phyloP scores from a whole-genome alignment of 768 basidiomycete species.

The Hortiboletus flavorubellus region DNA sequence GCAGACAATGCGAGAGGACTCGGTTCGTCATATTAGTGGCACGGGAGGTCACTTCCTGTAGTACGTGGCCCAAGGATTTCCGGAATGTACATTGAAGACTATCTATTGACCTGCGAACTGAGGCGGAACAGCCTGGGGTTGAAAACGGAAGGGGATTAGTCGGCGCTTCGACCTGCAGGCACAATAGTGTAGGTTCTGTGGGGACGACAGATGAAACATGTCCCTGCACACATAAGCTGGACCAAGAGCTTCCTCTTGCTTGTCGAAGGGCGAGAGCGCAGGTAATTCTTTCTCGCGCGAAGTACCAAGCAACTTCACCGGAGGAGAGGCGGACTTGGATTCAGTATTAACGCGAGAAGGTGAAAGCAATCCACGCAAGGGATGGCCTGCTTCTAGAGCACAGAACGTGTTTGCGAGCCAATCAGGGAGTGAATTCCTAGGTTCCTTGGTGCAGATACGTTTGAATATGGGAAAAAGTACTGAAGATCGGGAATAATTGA shows the following conservation, averaged over 20 bases:
- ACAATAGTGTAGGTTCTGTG: background rate
- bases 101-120: constrained; percentile 1
- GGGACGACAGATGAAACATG: background rate
- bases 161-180: background rate
- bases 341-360: constrained; percentile 13
- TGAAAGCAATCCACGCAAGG: constrained; percentile 32
- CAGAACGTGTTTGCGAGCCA: constrained; percentile 58
- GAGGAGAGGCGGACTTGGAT: background rate
- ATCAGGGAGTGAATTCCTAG: constrained; percentile 40
- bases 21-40: constrained; percentile 7
- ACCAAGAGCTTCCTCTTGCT: background rate
- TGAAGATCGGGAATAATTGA: constrained; percentile 10
- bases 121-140: constrained; percentile 22
- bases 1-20: constrained; percentile 2
- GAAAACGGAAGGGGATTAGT: constrained; percentile 20
- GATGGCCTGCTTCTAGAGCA: constrained; percentile 37
- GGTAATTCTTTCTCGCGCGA: constrained; percentile 21
- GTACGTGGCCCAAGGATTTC: background rate
- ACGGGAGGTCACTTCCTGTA: constrained; percentile 10
- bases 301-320: constrained; percentile 1
- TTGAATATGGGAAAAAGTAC: constrained; percentile 12
- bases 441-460: constrained; percentile 17
- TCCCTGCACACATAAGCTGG: constrained; percentile 3
- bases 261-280: constrained; percentile 29
- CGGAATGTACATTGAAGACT: background rate